phyloP scores from a whole-genome alignment of 345 rosid genomes.

The Raphanus sativus region DNA sequence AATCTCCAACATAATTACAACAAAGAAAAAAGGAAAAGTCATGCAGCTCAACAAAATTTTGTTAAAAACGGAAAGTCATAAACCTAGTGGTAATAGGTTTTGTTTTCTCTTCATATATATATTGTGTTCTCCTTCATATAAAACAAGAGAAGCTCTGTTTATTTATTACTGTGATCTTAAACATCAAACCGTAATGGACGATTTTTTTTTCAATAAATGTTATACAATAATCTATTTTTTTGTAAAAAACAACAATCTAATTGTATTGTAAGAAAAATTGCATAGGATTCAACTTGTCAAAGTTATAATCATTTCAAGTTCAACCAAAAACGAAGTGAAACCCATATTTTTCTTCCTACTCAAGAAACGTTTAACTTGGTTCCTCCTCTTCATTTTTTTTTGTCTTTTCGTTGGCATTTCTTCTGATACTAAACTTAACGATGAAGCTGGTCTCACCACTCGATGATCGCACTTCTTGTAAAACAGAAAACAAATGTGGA shows the following conservation, averaged over 20 bases:
- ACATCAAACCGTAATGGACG: not conserved
- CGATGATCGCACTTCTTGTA: not conserved
- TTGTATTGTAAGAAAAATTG: constrained; percentile 11
- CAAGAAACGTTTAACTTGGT: constrained; percentile 17
- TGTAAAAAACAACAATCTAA: not conserved
- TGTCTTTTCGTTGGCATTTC: not conserved
- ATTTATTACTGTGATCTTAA: not conserved
- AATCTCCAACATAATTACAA: not conserved
- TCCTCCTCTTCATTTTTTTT: not conserved
- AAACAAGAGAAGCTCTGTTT: not conserved
- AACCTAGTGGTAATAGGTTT: not conserved
- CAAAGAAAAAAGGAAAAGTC: not conserved
- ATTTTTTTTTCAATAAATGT: not conserved
- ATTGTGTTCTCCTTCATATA: not conserved
- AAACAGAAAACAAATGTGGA: not conserved
- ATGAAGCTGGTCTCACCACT: not conserved
- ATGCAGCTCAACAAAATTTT: not conserved
- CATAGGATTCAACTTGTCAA: constrained; percentile 6
- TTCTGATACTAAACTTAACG: not conserved
- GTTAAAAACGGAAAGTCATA: not conserved
- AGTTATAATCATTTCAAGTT: not conserved
- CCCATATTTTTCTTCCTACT: not conserved
- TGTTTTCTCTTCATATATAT: not conserved
- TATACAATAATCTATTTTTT: not conserved
- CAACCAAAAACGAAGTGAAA: not conserved